Evolutionary conservation across 345 rosid genomes (phyloP).

Genomic region (Murraya paniculata): DNA sequence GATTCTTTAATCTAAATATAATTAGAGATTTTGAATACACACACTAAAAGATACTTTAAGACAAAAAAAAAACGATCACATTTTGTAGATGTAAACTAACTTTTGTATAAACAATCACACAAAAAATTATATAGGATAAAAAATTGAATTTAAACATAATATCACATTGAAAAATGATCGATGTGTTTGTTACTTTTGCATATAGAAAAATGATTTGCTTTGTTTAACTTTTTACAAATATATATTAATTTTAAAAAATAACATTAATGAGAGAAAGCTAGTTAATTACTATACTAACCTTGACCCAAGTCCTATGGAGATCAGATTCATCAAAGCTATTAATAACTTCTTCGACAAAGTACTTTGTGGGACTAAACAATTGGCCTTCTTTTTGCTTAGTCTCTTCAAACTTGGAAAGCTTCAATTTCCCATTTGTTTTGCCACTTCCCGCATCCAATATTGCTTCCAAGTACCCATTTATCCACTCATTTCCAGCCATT

Average conservation of each 20-base stretch:
- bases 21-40: too few species aligned
- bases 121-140: neutral
- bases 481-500: slow-evolving; percentile 92
- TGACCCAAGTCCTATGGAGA: slow-evolving; percentile 85
- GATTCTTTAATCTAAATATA: neutral
- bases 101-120: neutral
- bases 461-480: slow-evolving; percentile 85
- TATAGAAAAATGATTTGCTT: neutral
- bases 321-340: slow-evolving; percentile 83
- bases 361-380: slow-evolving; percentile 69
- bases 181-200: neutral
- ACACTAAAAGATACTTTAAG: neutral
- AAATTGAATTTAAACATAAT: too few species aligned
- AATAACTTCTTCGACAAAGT: slow-evolving; percentile 85
- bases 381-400: slow-evolving; percentile 40
- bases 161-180: too few species aligned
- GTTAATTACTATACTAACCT: slow-evolving; percentile 34
- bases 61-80: too few species aligned
- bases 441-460: slow-evolving; percentile 72
- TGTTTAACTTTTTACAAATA: too few species aligned
- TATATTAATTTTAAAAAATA: neutral
- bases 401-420: slow-evolving; percentile 46
- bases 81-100: neutral
- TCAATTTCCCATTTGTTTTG: slow-evolving; percentile 45
- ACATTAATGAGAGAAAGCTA: neutral